A percentile compares a stretch with the other conserved stretches of the same genome.
phyloP scores from a whole-genome alignment of 495 filamentous ascomycete genomes.

The Daldinia childiae region DNA sequence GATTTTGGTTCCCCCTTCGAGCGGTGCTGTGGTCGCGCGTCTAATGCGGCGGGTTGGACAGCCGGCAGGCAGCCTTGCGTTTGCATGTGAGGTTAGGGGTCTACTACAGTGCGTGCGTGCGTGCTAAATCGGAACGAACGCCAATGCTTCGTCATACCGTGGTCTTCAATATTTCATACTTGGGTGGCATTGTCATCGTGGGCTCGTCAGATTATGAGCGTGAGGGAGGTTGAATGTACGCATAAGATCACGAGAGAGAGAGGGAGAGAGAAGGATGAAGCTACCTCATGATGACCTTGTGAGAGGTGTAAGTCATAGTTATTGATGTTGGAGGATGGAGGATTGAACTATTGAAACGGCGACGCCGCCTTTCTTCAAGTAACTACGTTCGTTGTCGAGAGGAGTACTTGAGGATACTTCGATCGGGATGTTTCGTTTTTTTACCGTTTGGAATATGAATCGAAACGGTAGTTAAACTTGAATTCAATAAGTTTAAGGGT shows the following conservation, averaged over 20 bases:
- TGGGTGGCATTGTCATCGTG: neutral
- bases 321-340: neutral
- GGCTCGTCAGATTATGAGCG: neutral
- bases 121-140: too few species aligned
- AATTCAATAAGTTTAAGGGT: neutral
- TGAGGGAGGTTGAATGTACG: neutral
- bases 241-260: neutral
- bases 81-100: too few species aligned
- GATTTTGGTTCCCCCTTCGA: neutral
- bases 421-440: neutral
- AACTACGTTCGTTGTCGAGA: neutral
- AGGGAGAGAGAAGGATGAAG: neutral
- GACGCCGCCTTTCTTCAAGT: neutral
- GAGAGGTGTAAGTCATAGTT: neutral
- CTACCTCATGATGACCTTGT: neutral
- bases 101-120: too few species aligned
- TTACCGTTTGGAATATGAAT: neutral
- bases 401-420: neutral
- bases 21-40: neutral
- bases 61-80: constrained; percentile 5
- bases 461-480: neutral
- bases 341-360: constrained; percentile 1
- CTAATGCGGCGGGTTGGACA: constrained; percentile 1
- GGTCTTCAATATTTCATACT: too few species aligned
- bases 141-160: too few species aligned